These are phyloP conservation scores for Emmonsiellopsis sp. DNA, from an alignment of 2,329 filamentous ascomycete species.

Conservation along the genomic window DNA sequence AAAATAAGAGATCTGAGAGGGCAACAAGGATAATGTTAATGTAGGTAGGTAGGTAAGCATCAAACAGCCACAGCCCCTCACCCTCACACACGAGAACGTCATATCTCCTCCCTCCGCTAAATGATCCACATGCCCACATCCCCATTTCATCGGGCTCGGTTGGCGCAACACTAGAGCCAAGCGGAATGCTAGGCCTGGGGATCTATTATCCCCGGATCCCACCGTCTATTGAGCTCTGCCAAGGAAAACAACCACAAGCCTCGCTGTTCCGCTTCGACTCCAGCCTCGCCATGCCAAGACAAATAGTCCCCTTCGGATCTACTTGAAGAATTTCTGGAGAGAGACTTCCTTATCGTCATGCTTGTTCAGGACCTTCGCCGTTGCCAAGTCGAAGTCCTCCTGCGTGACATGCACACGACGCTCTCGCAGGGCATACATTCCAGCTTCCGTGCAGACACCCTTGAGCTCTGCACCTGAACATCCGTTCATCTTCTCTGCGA, in stretches of 20 bases:
- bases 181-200: background rate
- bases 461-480: constrained; percentile 96
- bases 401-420: constrained; percentile 95
- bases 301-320: background rate
- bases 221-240: background rate
- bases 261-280: background rate
- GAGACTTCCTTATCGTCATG: constrained; percentile 97
- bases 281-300: background rate
- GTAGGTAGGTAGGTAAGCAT: background rate
- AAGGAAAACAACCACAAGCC: background rate
- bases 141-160: background rate
- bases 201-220: background rate
- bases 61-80: background rate
- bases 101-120: background rate
- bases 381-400: constrained; percentile 97
- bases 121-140: background rate
- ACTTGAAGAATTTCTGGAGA: constrained; percentile 81
- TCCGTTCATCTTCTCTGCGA: constrained; percentile 99
- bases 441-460: constrained; percentile 96
- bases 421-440: constrained; percentile 95
- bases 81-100: background rate
- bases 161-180: background rate
- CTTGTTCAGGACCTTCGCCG: constrained; percentile 98
- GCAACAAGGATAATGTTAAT: background rate
- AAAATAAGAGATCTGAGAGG: background rate